A percentile compares a stretch with the other conserved stretches of the same genome.
Conservation (phyloP, 805 yeast species). For the Schwanniomyces sp. region DNA sequence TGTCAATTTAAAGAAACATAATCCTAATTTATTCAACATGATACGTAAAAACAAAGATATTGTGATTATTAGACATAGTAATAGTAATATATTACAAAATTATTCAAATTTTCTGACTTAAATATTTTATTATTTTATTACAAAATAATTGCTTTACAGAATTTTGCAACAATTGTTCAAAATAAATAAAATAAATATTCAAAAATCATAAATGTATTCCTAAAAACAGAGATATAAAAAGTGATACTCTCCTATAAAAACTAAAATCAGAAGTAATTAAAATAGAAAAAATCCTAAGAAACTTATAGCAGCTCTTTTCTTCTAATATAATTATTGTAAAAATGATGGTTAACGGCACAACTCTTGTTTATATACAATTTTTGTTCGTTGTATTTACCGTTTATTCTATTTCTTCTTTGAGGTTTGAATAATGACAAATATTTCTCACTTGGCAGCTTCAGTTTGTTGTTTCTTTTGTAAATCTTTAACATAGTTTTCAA, state of each 20-base stretch:
- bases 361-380: background rate
- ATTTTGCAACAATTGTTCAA: background rate
- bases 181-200: background rate
- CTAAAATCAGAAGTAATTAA: background rate
- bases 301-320: background rate
- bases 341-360: constrained; percentile 1
- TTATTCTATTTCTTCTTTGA: background rate
- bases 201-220: background rate
- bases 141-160: background rate
- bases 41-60: too few species aligned
- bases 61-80: too few species aligned
- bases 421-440: background rate
- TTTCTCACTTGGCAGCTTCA: background rate
- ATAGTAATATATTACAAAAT: too few species aligned
- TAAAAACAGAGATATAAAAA: background rate
- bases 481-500: constrained; percentile 57
- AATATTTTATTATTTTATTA: too few species aligned
- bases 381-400: background rate
- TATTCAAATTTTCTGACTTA: too few species aligned
- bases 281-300: background rate
- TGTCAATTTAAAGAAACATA: too few species aligned
- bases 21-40: too few species aligned
- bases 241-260: background rate
- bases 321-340: background rate
- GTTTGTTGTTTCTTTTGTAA: constrained; percentile 12